Evolutionary conservation across 805 yeast species (phyloP), one percentile per base, ranked within the genome.

Genomic region (Saccharomycopsis guyanensis): DNA sequence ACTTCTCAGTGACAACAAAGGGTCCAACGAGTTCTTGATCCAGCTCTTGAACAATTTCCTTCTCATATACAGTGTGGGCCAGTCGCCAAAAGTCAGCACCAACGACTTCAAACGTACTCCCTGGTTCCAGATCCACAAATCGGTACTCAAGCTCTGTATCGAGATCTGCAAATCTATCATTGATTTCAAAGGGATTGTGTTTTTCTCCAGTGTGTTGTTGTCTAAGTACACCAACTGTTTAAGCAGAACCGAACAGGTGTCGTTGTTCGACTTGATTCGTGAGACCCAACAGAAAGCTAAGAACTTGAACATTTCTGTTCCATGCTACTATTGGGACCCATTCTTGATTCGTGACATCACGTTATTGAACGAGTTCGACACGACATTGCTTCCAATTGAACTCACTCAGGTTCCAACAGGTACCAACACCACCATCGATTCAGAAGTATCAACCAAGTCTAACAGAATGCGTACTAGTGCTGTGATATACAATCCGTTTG

Each of bases 281-380:
- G 51, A 57, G 1, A 47, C 58, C 50, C 56, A 65, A 49, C 40
- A 59, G 37, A 45, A 62, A 7, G 43, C 55, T 3, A 57, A 51
- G 12, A 55, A 51, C 1, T 42, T 51, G 13, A 56, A 63, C 10
- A 48, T 57, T 47, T 27, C 45, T 6, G 53, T 67, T 10, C 55
- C 54, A 1, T 51, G 63, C 8, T 63, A 67, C 1, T 86, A 86
- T 56, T 86, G 95, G 86, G 96, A 91, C 60, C 78, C 81, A 0
- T 72, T 69, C 46, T 46, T 91, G 6, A 64, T 86, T 1, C 66
- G 89, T 50, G 72, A 69, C 23, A 64, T 79, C 7, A 57, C 60
- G 19, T 59, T 77, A 1, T 55, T 61, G 5, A 57, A 58, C 29
- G 49, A 49, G 13, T 51, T 48, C 38, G 55, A 52, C 50, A 46